A percentile compares a stretch with the other conserved stretches of the same genome.
phyloP scores from a whole-genome alignment of 371 early-diverging fungal genomes.

The Mucor circinelloides region DNA sequence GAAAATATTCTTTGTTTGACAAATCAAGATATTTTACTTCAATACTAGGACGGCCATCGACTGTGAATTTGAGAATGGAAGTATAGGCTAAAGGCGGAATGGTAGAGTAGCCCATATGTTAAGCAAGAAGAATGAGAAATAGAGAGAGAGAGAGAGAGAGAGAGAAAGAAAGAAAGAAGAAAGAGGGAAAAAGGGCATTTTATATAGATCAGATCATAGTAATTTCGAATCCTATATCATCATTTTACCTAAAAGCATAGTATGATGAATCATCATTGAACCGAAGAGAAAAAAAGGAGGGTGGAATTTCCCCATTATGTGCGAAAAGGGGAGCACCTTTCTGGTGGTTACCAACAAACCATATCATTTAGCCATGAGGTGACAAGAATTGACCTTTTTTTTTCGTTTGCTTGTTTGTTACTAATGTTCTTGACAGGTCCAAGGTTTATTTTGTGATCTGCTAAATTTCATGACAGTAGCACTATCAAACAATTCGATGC shows the following conservation, averaged over 20 bases:
- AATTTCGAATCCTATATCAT: neutral
- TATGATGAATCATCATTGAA: too few species aligned
- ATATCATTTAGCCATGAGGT: neutral
- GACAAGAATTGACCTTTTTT: neutral
- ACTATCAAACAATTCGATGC: neutral
- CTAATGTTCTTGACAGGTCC: neutral
- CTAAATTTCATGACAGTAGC: neutral
- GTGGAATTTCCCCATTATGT: neutral
- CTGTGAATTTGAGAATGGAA: conserved; percentile 36
- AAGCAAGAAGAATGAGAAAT: neutral
- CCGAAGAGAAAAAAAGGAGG: neutral
- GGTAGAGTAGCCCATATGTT: neutral
- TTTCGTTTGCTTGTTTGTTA: neutral
- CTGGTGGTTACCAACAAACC: neutral
- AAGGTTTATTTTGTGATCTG: neutral
- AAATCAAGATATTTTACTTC: conserved; percentile 22
- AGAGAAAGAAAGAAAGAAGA: neutral
- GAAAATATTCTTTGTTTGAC: neutral
- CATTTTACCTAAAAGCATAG: neutral
- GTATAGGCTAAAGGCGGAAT: conserved; percentile 23
- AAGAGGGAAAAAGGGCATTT: neutral
- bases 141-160: neutral
- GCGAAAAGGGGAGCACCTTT: neutral
- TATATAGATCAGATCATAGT: neutral
- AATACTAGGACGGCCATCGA: conserved; percentile 36